Evolutionary conservation across 768 basidiomycete genomes (phyloP).

Genomic region (Piloderma croceum): DNA sequence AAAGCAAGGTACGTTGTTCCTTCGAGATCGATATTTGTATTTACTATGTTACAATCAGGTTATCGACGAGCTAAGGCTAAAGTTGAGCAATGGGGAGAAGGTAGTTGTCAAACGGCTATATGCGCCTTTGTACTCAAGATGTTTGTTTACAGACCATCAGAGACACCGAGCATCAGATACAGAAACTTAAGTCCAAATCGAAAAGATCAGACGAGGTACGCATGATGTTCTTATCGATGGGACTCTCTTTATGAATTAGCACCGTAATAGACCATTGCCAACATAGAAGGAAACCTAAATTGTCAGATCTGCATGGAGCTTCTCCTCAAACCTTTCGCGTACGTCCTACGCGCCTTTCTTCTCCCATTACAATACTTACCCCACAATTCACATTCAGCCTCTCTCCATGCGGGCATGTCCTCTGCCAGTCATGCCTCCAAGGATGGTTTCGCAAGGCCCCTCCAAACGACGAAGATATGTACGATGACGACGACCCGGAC

Average conservation of each 20-base stretch:
- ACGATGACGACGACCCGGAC: conserved; percentile 31
- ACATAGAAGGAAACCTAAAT: conserved; percentile 54
- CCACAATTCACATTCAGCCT: conserved; percentile 36
- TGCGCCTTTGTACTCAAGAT: conserved; percentile 1
- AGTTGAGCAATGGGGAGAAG: conserved; percentile 32
- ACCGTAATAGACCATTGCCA: conserved; percentile 40
- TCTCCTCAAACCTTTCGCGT: conserved; percentile 62
- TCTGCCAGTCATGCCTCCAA: conserved; percentile 67
- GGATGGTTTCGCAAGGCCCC: conserved; percentile 76
- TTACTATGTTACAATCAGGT: conserved; percentile 29
- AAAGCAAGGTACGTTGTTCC: conserved; percentile 45
- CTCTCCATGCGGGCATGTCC: conserved; percentile 72
- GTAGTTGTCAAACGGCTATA: conserved; percentile 22
- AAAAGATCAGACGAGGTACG: conserved; percentile 57
- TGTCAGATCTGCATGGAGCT: conserved; percentile 80
- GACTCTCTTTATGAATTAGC: not conserved
- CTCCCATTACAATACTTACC: conserved; percentile 1
- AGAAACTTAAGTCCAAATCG: conserved; percentile 39
- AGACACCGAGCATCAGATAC: conserved; percentile 41
- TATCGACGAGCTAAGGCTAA: conserved; percentile 47
- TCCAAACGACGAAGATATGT: conserved; percentile 25
- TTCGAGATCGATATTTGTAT: not conserved
- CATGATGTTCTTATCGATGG: conserved; percentile 4
- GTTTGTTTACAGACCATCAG: conserved; percentile 35
- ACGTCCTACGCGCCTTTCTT: conserved; percentile 21